phyloP scores from a whole-genome alignment of 2,329 filamentous ascomycete genomes.

The Claviceps sp. region DNA sequence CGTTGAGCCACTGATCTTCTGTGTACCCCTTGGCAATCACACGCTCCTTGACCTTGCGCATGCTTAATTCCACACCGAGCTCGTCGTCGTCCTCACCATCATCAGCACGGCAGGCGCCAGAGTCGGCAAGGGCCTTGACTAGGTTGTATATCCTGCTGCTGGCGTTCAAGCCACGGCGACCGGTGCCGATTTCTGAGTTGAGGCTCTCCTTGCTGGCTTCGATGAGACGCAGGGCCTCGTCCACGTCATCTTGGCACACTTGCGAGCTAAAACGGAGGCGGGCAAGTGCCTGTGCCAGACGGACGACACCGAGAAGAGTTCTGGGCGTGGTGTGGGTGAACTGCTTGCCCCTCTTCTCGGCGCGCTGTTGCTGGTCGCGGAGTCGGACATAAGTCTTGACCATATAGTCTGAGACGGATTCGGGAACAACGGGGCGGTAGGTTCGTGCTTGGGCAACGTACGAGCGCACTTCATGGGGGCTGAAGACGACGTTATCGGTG shows the following conservation, averaged over 20 bases:
- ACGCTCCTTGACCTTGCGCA: constrained; percentile 78
- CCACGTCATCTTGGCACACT: constrained; percentile 84
- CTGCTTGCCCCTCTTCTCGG: constrained; percentile 81
- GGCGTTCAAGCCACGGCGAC: constrained; percentile 58
- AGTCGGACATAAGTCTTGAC: constrained; percentile 93
- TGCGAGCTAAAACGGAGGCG: constrained; percentile 76
- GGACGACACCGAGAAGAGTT: constrained; percentile 83
- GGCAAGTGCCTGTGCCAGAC: constrained; percentile 85
- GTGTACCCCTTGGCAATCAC: constrained; percentile 96
- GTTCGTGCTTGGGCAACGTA: constrained; percentile 89
- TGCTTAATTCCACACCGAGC: constrained; percentile 56
- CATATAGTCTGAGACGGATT: constrained; percentile 84
- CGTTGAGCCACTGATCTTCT: constrained; percentile 75
- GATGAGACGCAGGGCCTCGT: constrained; percentile 80
- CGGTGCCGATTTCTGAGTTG: constrained; percentile 51
- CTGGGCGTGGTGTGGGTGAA: constrained; percentile 90
- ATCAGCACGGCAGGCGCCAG: constrained; percentile 71
- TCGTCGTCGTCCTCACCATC: constrained; percentile 39
- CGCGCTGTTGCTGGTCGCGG: constrained; percentile 80
- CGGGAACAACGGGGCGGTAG: constrained; percentile 76
- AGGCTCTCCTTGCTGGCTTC: constrained; percentile 90
- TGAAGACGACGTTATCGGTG: constrained; percentile 57
- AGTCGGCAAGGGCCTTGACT: constrained; percentile 75
- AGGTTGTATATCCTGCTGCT: constrained; percentile 91
- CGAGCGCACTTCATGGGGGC: constrained; percentile 83